Percentiles rank a stretch among this genome's conserved stretches.
Conservation (phyloP, 495 filamentous ascomycete species). For the Neurospora sp. region DNA sequence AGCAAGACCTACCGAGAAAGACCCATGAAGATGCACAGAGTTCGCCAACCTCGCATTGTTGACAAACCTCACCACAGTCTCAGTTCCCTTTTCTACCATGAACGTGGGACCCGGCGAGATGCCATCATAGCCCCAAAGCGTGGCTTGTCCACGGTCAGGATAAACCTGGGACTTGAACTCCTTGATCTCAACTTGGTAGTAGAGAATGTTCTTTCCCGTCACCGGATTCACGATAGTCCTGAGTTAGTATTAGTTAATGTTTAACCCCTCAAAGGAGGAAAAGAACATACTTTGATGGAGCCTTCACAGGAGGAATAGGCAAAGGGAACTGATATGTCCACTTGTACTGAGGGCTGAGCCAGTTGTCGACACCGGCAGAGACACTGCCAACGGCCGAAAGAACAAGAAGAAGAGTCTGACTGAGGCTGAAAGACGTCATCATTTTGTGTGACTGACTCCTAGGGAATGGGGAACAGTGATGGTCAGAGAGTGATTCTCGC, state of each 20-base stretch:
- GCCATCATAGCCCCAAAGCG: slow-evolving; percentile 43
- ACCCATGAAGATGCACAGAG: slow-evolving; percentile 44
- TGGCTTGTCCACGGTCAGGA: slow-evolving; percentile 33
- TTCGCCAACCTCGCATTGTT: slow-evolving; percentile 33
- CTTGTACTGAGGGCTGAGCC: slow-evolving; percentile 24
- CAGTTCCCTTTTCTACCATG: slow-evolving; percentile 30
- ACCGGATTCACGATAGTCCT: slow-evolving; percentile 23
- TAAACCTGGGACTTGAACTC: slow-evolving; percentile 36
- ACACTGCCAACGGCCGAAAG: not conserved
- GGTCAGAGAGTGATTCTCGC: not conserved
- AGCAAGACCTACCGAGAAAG: slow-evolving; percentile 23
- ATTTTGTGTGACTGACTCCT: not conserved
- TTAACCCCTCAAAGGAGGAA: not conserved
- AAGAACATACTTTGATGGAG: slow-evolving; percentile 25
- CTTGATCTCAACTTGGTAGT: slow-evolving; percentile 40
- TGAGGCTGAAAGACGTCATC: not conserved
- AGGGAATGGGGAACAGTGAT: not conserved
- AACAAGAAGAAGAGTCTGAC: not conserved
- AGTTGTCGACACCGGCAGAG: slow-evolving; percentile 5
- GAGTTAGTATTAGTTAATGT: not conserved
- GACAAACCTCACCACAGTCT: slow-evolving; percentile 42
- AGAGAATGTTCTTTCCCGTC: slow-evolving; percentile 18
- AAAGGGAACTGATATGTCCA: slow-evolving; percentile 36
- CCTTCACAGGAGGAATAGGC: slow-evolving; percentile 39
- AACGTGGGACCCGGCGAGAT: slow-evolving; percentile 44